phyloP scores from a whole-genome alignment of 768 basidiomycete genomes.

The Neoboletus magnificus region DNA sequence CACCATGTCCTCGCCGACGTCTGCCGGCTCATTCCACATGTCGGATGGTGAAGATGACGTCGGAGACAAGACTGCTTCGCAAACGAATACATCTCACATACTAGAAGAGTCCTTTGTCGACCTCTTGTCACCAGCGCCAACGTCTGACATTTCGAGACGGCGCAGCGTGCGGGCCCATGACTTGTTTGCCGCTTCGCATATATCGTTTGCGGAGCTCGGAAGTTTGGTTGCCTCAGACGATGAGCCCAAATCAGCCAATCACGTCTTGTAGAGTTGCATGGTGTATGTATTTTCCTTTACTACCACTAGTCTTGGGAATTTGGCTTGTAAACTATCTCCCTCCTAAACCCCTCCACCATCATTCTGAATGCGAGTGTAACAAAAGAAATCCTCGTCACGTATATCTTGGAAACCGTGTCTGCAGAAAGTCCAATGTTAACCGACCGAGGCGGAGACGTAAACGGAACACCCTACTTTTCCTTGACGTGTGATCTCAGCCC shows the following conservation, averaged over 20 bases:
- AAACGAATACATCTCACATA: background rate
- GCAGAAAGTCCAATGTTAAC: slow-evolving; percentile 7
- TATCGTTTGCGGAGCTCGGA: slow-evolving; percentile 27
- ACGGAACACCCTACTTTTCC: slow-evolving; percentile 45
- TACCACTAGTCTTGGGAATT: background rate
- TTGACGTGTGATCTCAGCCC: slow-evolving; percentile 63
- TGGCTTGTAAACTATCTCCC: background rate
- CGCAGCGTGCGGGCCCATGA: slow-evolving; percentile 24
- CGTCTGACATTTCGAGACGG: slow-evolving; percentile 6
- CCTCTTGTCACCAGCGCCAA: slow-evolving; percentile 19
- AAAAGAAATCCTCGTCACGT: slow-evolving; percentile 55
- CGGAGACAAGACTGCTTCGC: background rate
- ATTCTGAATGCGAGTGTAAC: slow-evolving; percentile 2
- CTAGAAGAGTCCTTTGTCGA: slow-evolving; percentile 15
- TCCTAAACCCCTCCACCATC: no score
- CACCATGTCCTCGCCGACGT: background rate
- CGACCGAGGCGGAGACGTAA: background rate
- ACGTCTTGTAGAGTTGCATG: background rate
- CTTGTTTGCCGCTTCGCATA: slow-evolving; percentile 24
- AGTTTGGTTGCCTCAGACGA: slow-evolving; percentile 17
- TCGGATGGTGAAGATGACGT: background rate
- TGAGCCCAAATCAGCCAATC: background rate
- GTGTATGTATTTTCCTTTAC: background rate
- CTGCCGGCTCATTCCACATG: background rate
- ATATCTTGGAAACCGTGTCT: slow-evolving; percentile 50